A percentile compares a stretch with the other conserved stretches of the same genome.
These are phyloP conservation scores for Botrytis sinoallii DNA, from an alignment of 2,329 filamentous ascomycete species.

Conservation along the genomic window DNA sequence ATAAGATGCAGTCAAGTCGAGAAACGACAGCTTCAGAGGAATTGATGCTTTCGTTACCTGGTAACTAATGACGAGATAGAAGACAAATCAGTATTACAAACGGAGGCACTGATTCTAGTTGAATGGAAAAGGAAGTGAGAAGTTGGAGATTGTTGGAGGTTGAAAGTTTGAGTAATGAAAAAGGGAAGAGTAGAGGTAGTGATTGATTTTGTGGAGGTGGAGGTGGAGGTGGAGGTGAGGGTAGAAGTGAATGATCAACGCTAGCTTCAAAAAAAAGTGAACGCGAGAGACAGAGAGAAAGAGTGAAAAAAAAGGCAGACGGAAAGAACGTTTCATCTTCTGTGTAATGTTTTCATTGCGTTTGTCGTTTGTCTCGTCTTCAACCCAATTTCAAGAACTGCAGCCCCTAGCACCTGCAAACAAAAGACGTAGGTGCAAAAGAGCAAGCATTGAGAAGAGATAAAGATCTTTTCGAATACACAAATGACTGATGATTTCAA, in stretches of 20 bases:
- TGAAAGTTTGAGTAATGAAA: not conserved
- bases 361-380: not conserved
- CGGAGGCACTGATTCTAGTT: not conserved
- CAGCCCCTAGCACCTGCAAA: not conserved
- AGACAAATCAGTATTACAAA: not conserved
- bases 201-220: not conserved
- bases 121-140: not conserved
- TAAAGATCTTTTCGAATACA: not conserved
- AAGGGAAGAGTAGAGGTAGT: not conserved
- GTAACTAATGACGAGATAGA: not conserved
- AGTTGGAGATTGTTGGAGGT: not conserved
- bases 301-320: not conserved
- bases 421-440: not conserved
- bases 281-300: not conserved
- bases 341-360: not conserved
- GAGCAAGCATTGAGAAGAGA: not conserved
- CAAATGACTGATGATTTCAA: not conserved
- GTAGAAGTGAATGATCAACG: not conserved
- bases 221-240: not conserved
- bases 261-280: not conserved
- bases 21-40: not conserved
- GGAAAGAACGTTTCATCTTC: not conserved
- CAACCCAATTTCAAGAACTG: not conserved
- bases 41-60: not conserved
- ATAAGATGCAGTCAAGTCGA: not conserved